Evolutionary conservation across 2,329 filamentous ascomycete species (phyloP).

Genomic region (Monosporascus sp.): DNA sequence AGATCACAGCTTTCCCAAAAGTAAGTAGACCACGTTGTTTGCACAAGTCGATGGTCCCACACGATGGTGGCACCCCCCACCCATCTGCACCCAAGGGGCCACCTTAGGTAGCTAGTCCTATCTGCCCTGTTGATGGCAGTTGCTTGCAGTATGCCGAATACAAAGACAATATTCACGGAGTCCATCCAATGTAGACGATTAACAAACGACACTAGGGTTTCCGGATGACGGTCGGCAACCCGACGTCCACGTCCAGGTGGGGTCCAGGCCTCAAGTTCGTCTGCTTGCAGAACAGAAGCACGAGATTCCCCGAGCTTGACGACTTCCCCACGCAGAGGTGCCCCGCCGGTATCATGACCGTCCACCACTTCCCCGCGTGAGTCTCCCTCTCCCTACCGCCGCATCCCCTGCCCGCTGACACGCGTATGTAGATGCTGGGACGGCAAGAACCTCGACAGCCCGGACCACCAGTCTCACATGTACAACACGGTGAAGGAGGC

Average conservation of each 20-base stretch:
- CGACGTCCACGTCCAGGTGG: conserved; percentile 25
- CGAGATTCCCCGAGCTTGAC: conserved; percentile 34
- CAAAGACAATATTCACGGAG: neutral
- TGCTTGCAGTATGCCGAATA: neutral
- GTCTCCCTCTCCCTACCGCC: conserved; percentile 1
- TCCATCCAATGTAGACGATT: neutral
- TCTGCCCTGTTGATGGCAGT: no score
- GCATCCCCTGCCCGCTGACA: conserved; percentile 1
- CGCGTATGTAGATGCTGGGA: conserved; percentile 35
- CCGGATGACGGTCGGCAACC: conserved; percentile 37
- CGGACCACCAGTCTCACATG: conserved; percentile 23
- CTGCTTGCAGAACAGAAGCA: conserved; percentile 34
- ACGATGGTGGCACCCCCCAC: neutral
- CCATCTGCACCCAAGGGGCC: neutral
- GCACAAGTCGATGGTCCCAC: neutral
- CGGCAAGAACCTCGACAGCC: conserved; percentile 37
- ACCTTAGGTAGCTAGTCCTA: neutral
- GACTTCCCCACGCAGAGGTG: conserved; percentile 35
- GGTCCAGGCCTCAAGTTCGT: conserved; percentile 34
- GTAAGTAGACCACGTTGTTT: conserved; percentile 15
- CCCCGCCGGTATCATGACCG: conserved; percentile 36
- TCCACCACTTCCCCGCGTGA: conserved; percentile 35
- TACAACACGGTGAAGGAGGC: conserved; percentile 28
- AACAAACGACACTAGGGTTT: conserved; percentile 28
- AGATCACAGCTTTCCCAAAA: conserved; percentile 39